Conservation (phyloP, 2,329 filamentous ascomycete genomes). For the Westerdykella sp. region DNA sequence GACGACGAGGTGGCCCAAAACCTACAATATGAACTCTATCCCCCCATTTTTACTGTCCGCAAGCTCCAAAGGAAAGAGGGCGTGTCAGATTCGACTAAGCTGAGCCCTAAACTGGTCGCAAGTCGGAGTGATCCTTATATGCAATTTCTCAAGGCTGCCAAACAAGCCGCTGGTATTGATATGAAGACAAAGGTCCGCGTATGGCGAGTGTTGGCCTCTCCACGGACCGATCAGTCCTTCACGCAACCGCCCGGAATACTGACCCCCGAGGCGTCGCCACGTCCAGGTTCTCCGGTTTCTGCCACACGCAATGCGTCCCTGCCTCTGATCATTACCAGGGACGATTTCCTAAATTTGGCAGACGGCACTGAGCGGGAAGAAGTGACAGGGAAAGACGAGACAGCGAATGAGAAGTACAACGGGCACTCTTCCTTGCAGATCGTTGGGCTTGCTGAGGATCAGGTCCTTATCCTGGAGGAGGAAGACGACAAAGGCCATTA, state of each 20-base stretch:
- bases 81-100: conserved; percentile 51
- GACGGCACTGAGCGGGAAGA: conserved; percentile 61
- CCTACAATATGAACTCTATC: conserved; percentile 75
- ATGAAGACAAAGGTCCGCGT: conserved; percentile 67
- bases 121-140: conserved; percentile 66
- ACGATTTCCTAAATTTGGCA: conserved; percentile 57
- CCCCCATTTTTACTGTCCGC: conserved; percentile 77
- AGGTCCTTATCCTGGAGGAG: conserved; percentile 80
- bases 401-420: conserved; percentile 69
- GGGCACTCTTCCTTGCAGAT: conserved; percentile 61
- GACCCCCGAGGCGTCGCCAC: conserved; percentile 42
- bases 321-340: conserved; percentile 55
- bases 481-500: conserved; percentile 50
- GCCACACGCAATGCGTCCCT: conserved; percentile 36
- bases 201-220: conserved; percentile 58
- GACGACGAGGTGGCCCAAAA: conserved; percentile 53
- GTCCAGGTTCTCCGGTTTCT: conserved; percentile 38
- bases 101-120: conserved; percentile 61
- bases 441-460: conserved; percentile 63
- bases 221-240: conserved; percentile 30
- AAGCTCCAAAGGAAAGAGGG: conserved; percentile 56
- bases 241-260: conserved; percentile 34
- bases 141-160: conserved; percentile 69
- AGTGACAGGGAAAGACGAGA: conserved; percentile 61
- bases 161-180: conserved; percentile 62